Evolutionary conservation across 306 rosid species (phyloP).

Genomic region (Pachyrhizus erosus): DNA sequence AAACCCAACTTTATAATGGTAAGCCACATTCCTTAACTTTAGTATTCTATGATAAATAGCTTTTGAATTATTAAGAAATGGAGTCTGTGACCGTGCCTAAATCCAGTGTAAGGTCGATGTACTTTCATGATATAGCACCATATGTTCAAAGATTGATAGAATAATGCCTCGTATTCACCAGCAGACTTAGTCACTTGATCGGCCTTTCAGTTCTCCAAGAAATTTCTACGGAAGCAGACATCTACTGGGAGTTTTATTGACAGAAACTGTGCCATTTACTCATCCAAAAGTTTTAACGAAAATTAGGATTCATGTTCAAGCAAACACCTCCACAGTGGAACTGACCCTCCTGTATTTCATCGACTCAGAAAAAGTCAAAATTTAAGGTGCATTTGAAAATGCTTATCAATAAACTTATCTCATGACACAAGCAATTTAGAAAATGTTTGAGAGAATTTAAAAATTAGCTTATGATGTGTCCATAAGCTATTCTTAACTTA

Average conservation of each 20-base stretch:
- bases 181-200: slow-evolving; percentile 38
- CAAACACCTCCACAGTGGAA: slow-evolving; percentile 15
- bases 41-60: slow-evolving; percentile 18
- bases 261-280: slow-evolving; percentile 13
- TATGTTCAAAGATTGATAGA: slow-evolving; percentile 31
- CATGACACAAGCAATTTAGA: background rate
- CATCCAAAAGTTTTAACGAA: background rate
- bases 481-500: background rate
- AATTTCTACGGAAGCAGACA: slow-evolving; percentile 26
- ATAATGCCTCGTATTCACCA: slow-evolving; percentile 17
- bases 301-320: slow-evolving; percentile 24
- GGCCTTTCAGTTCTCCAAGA: slow-evolving; percentile 12
- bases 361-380: slow-evolving; percentile 18
- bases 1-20: slow-evolving; percentile 18
- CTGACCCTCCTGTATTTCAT: slow-evolving; percentile 23
- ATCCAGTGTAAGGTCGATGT: background rate
- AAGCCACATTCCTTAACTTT: slow-evolving; percentile 15
- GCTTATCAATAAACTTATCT: background rate
- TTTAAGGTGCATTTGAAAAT: background rate
- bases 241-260: background rate
- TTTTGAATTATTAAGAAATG: slow-evolving; percentile 22
- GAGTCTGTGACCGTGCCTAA: slow-evolving; percentile 3
- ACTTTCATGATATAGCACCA: slow-evolving; percentile 25
- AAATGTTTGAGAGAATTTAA: background rate
- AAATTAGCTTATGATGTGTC: background rate